Percentiles rank a stretch among this genome's conserved stretches.
These are phyloP conservation scores for Dendrocalamus latiflorus DNA, from an alignment of 202 grass and related monocot species.

Conservation along the genomic window DNA sequence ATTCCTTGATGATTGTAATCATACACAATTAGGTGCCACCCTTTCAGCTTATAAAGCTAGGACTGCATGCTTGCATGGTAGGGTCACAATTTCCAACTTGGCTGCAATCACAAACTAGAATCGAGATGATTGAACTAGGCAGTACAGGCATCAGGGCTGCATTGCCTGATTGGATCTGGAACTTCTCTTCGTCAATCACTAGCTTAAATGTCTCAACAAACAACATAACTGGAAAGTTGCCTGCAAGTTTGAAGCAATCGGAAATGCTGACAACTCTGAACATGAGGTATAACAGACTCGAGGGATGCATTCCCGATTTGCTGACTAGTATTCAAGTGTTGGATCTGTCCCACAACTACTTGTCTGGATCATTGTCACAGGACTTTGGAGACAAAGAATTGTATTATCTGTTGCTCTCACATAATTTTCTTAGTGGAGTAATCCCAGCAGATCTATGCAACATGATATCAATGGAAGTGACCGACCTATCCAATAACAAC, in stretches of 20 bases:
- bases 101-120: slow-evolving; percentile 31
- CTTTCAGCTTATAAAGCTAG: slow-evolving; percentile 23
- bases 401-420: background rate
- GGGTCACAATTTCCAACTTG: slow-evolving; percentile 37
- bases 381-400: background rate
- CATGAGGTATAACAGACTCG: slow-evolving; percentile 20
- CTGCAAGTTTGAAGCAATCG: background rate
- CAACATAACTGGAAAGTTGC: slow-evolving; percentile 25
- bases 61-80: slow-evolving; percentile 21
- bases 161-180: slow-evolving; percentile 51
- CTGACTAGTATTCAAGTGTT: background rate
- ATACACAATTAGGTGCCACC: slow-evolving; percentile 29
- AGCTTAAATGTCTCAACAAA: slow-evolving; percentile 31
- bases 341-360: slow-evolving; percentile 14
- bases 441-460: slow-evolving; percentile 36
- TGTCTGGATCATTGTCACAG: slow-evolving; percentile 25
- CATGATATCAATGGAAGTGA: background rate
- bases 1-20: slow-evolving; percentile 1
- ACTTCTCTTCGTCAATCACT: slow-evolving; percentile 15
- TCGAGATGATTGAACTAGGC: background rate
- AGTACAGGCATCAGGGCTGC: slow-evolving; percentile 14
- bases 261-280: background rate
- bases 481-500: too few relatives aligned
- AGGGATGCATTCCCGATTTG: slow-evolving; percentile 32
- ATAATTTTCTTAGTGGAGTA: slow-evolving; percentile 25